Base-by-base conservation (phyloP, 495 filamentous ascomycete species). In the Aspergillus egyptiacus region DNA sequence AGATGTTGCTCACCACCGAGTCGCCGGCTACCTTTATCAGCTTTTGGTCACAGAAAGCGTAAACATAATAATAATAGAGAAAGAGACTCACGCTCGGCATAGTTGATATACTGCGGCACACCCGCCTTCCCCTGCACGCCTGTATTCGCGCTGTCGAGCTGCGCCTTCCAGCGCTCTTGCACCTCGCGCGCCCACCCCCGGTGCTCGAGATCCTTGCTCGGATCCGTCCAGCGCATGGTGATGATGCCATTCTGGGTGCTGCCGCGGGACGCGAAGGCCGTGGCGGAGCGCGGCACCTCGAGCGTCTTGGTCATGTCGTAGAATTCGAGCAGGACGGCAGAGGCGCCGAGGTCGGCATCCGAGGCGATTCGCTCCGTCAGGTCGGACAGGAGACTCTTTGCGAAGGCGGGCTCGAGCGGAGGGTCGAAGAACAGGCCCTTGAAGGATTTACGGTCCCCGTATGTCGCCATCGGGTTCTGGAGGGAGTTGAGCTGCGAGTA, bases 361-460 rank as follows among this genome's bases (percentile, higher is more conserved):
- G 7, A 10, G 41, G 48, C 11, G 35, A 72, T 56, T 44, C 65
- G 42, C 0, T 15, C 20, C 40, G 61, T 63, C 49, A 62, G 67
- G 7, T 61, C 61, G 9, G 56, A 47, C 55, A 69, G 54, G 15
- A 56, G 34, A 11, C 56, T 34, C 14, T 56, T 60, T 10, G 64
- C 38, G 37, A 63, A 50, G 13, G 45, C 36, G n/a, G 53, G 54
- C 15, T 25, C 28, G 33, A 75, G 43, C 0, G 72, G 72, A 11
- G 71, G 67, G 44, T 63, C 58, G 61, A 71, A 77, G 27, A 71
- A 70, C n/a, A 77, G 60, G 0, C 73, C 75, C 44, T 76, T 79
- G 47, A 74, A 70, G 0, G 68, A 62, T 32, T 73, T 69, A 11
- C 70, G 65, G 32, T 59, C 65, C 5, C 70, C 70, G 38, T 68